These are phyloP conservation scores for Trichoderma asperellum DNA, from an alignment of 2,329 filamentous ascomycete species.

Conservation along the genomic window DNA sequence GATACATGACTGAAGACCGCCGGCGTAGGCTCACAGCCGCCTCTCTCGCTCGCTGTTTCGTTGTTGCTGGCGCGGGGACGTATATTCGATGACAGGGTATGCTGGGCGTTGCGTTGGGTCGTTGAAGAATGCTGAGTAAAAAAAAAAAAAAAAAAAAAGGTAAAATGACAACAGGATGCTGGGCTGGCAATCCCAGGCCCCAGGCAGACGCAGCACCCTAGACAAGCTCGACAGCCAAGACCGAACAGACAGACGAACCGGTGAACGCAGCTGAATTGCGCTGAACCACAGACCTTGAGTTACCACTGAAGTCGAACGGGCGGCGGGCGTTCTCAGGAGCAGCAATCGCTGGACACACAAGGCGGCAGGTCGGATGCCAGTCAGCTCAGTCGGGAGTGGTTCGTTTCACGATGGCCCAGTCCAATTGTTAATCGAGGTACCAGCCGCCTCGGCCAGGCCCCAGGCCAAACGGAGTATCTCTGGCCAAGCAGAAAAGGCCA, in stretches of 20 bases:
- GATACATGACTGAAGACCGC: constrained; percentile 52
- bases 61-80: constrained; percentile 30
- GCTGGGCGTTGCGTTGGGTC: constrained; percentile 9
- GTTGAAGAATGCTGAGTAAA: constrained; percentile 26
- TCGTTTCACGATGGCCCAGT: constrained; percentile 28
- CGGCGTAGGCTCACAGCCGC: constrained; percentile 32
- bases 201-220: constrained; percentile 26
- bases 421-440: constrained; percentile 29
- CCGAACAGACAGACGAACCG: constrained; percentile 1
- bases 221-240: constrained; percentile 9
- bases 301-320: background rate
- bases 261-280: background rate
- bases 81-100: constrained; percentile 2
- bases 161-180: constrained; percentile 4
- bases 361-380: constrained; percentile 20
- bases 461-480: constrained; percentile 16
- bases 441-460: background rate
- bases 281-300: background rate
- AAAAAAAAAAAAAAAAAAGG: background rate
- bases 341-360: constrained; percentile 24
- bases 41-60: constrained; percentile 30
- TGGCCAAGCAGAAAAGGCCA: constrained; percentile 25
- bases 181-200: constrained; percentile 30
- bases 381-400: constrained; percentile 26
- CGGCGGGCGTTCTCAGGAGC: constrained; percentile 17